Conservation (phyloP, 2,329 filamentous ascomycete genomes). For the Alternaria infectoria region DNA sequence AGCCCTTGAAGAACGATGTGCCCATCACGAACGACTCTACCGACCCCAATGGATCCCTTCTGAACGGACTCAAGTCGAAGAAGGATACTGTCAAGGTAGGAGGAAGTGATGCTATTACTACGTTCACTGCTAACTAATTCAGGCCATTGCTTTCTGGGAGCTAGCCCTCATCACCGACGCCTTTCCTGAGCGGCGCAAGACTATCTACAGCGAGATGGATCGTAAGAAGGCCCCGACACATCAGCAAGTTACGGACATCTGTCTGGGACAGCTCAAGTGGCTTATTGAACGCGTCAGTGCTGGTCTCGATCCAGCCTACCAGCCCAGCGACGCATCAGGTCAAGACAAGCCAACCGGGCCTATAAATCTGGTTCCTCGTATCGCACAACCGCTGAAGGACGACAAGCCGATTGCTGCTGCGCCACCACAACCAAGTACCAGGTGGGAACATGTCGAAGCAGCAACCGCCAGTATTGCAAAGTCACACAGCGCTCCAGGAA, state of each 20-base stretch:
- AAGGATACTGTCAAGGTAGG: constrained; percentile 75
- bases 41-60: constrained; percentile 87
- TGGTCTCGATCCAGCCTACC: constrained; percentile 40
- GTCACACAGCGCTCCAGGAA: constrained; percentile 40
- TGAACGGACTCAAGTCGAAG: constrained; percentile 83
- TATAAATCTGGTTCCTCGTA: constrained; percentile 57
- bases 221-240: constrained; percentile 80
- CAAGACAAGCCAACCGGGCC: constrained; percentile 30
- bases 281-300: constrained; percentile 72
- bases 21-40: constrained; percentile 85
- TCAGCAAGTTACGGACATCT: constrained; percentile 76
- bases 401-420: constrained; percentile 55
- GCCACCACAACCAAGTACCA: constrained; percentile 47
- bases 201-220: constrained; percentile 87
- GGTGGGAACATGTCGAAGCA: constrained; percentile 33
- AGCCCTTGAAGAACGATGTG: constrained; percentile 82
- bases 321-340: constrained; percentile 15
- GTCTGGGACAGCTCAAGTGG: constrained; percentile 70
- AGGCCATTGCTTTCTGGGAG: constrained; percentile 92
- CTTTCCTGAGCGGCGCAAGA: constrained; percentile 76
- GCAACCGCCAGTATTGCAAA: constrained; percentile 54
- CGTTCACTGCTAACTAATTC: constrained; percentile 12
- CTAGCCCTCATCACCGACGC: constrained; percentile 77
- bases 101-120: not conserved
- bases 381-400: constrained; percentile 57